A percentile compares a stretch with the other conserved stretches of the same genome.
phyloP scores from a whole-genome alignment of 345 rosid species.

The Moricandia moricandioides region DNA sequence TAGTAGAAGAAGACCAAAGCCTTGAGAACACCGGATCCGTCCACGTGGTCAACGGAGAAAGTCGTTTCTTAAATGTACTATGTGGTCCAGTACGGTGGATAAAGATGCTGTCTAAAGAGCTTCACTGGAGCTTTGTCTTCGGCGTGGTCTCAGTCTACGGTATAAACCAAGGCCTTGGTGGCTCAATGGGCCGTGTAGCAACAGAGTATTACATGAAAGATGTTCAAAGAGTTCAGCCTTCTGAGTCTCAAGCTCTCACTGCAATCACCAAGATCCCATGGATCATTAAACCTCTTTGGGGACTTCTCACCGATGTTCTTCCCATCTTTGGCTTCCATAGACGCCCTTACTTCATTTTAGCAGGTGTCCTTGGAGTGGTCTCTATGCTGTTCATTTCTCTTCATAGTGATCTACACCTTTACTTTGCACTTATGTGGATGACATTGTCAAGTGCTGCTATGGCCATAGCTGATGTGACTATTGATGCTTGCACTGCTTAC shows the following conservation, averaged over 20 bases:
- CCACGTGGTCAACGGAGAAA: conserved; percentile 32
- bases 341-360: conserved; percentile 77
- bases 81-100: conserved; percentile 69
- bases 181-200: conserved; percentile 70
- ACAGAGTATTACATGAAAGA: conserved; percentile 98
- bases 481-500: conserved; percentile 93
- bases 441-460: conserved; percentile 71
- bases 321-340: conserved; percentile 80
- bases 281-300: conserved; percentile 93
- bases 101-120: conserved; percentile 70
- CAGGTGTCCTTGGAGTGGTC: conserved; percentile 71
- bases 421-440: conserved; percentile 61
- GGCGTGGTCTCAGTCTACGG: conserved; percentile 81
- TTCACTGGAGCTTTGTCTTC: conserved; percentile 91
- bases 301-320: conserved; percentile 87
- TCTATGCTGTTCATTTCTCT: conserved; percentile 68
- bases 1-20: too few species aligned
- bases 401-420: conserved; percentile 63
- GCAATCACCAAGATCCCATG: conserved; percentile 78
- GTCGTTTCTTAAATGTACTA: conserved; percentile 32
- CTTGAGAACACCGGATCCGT: conserved; percentile 20
- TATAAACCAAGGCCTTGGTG: conserved; percentile 85
- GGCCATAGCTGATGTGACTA: conserved; percentile 91
- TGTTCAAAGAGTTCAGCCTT: conserved; percentile 92
- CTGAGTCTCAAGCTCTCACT: conserved; percentile 72